phyloP scores from a whole-genome alignment of 306 rosid genomes.

The Glycine soja region DNA sequence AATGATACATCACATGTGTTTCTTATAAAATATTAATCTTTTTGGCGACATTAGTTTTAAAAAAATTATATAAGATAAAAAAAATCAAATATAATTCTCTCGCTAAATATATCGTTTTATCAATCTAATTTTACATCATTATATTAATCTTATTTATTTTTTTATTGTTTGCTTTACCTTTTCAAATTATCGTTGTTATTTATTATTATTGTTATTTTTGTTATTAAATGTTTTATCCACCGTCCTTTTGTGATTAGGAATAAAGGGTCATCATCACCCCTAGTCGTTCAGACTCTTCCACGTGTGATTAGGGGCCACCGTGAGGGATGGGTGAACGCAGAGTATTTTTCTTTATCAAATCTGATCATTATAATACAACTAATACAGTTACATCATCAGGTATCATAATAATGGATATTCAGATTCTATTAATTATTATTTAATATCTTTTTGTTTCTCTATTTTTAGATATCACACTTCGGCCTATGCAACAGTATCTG shows the following conservation, averaged over 20 bases:
- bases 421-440: not conserved
- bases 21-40: too few species aligned
- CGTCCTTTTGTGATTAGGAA: slow-evolving; percentile 48
- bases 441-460: not conserved
- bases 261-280: slow-evolving; percentile 53
- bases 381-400: slow-evolving; percentile 34
- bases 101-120: too few species aligned
- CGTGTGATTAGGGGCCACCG: slow-evolving; percentile 53
- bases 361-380: slow-evolving; percentile 19
- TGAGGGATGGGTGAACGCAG: slow-evolving; percentile 43
- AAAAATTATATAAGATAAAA: too few species aligned
- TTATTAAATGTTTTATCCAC: slow-evolving; percentile 28
- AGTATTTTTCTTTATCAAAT: not conserved
- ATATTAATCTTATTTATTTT: too few species aligned
- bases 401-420: slow-evolving; percentile 32
- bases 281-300: slow-evolving; percentile 46
- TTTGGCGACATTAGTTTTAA: too few species aligned
- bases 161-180: not conserved
- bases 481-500: too few species aligned
- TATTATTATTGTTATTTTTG: not conserved
- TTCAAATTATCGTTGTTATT: not conserved
- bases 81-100: too few species aligned
- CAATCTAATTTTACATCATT: too few species aligned
- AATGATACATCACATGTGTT: too few species aligned
- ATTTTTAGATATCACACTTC: not conserved